Percentiles rank a stretch among this genome's conserved stretches.
Evolutionary conservation across 441 rosid genomes (phyloP).

Genomic region (Mallotus japonicus): DNA sequence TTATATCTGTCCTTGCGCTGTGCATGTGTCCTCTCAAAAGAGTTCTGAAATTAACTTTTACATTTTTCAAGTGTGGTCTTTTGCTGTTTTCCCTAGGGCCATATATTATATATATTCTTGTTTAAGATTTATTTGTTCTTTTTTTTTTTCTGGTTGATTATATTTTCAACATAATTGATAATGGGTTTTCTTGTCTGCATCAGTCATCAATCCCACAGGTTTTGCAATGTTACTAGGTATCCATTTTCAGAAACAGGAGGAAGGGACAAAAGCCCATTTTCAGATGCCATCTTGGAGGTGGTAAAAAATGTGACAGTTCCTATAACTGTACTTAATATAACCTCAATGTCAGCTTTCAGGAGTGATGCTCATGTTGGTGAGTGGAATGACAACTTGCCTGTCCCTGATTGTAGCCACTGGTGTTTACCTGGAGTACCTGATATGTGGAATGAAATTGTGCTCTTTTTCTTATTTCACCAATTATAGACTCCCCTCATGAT

Average conservation of each 20-base stretch:
- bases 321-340: slow-evolving; percentile 48
- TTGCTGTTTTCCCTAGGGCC: not conserved
- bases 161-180: slow-evolving; percentile 9
- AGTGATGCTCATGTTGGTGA: slow-evolving; percentile 79
- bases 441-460: slow-evolving; percentile 71
- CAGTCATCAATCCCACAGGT: slow-evolving; percentile 46
- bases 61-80: not conserved
- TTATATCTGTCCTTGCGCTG: not conserved
- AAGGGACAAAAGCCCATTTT: slow-evolving; percentile 44
- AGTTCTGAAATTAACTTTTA: not conserved
- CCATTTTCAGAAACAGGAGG: slow-evolving; percentile 49
- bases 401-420: slow-evolving; percentile 89
- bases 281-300: slow-evolving; percentile 49
- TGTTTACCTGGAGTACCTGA: slow-evolving; percentile 85
- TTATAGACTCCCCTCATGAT: slow-evolving; percentile 6
- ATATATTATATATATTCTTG: not conserved
- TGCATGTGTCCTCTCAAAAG: not conserved
- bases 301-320: slow-evolving; percentile 55
- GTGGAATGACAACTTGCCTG: slow-evolving; percentile 57
- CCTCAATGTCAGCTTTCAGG: slow-evolving; percentile 63
- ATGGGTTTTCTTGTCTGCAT: slow-evolving; percentile 1
- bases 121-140: not conserved
- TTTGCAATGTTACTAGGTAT: slow-evolving; percentile 55
- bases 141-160: not conserved
- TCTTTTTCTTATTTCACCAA: slow-evolving; percentile 37